These are phyloP conservation scores for Nemophila menziesii DNA, from an alignment of 257 asterid species.

Conservation along the genomic window DNA sequence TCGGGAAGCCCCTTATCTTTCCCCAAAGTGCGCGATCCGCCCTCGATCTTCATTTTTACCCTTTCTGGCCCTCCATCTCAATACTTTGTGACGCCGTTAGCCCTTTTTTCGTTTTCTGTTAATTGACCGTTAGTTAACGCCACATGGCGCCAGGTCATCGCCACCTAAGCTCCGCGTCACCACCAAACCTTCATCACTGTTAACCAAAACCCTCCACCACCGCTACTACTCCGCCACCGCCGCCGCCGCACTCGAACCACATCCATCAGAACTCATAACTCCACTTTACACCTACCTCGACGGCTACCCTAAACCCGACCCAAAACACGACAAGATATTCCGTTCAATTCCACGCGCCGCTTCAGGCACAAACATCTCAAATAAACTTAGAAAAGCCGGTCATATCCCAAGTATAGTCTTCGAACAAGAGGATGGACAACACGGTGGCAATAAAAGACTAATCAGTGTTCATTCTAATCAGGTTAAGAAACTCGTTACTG, in stretches of 20 bases:
- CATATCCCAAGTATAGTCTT: constrained; percentile 83
- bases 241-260: constrained; percentile 29
- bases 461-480: constrained; percentile 71
- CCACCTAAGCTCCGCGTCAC: too few relatives aligned
- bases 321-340: constrained; percentile 63
- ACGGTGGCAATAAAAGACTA: constrained; percentile 90
- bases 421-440: constrained; percentile 91
- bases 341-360: constrained; percentile 52
- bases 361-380: constrained; percentile 64
- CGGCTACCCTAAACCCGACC: constrained; percentile 68
- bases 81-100: too few relatives aligned
- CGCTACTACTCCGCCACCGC: constrained; percentile 32
- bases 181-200: constrained; percentile 30
- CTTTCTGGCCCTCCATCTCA: too few relatives aligned
- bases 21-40: too few relatives aligned
- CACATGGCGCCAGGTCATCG: too few relatives aligned
- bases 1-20: too few relatives aligned
- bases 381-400: constrained; percentile 59
- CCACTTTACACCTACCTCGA: constrained; percentile 39
- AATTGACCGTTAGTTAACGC: too few relatives aligned
- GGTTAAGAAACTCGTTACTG: constrained; percentile 84
- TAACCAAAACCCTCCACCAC: constrained; percentile 25
- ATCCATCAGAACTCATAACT: constrained; percentile 1
- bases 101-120: too few relatives aligned
- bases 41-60: too few relatives aligned